These are phyloP conservation scores for Cytospora schulzeri DNA, from an alignment of 2,329 filamentous ascomycete genomes.

Conservation along the genomic window DNA sequence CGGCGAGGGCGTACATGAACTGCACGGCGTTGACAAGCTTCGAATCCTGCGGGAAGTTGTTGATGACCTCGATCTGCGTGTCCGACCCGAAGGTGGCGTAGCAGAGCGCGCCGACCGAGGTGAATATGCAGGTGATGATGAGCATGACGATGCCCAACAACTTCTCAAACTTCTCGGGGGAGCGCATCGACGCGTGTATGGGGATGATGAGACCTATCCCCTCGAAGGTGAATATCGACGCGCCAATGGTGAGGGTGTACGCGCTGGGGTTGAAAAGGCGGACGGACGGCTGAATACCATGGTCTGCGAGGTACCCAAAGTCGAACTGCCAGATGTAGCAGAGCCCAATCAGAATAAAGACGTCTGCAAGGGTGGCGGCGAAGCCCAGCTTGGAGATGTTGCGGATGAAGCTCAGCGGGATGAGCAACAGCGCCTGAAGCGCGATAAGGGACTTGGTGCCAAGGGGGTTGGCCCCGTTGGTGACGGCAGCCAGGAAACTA, in stretches of 20 bases:
- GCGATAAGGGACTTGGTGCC: conserved; percentile 63
- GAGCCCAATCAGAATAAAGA: conserved; percentile 71
- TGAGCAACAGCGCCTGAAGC: conserved; percentile 64
- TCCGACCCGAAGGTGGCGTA: conserved; percentile 72
- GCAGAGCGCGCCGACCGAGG: conserved; percentile 70
- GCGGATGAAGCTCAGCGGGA: conserved; percentile 70
- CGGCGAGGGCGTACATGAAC: conserved; percentile 72
- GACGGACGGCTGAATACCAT: conserved; percentile 63
- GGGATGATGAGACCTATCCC: conserved; percentile 77
- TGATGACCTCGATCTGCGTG: conserved; percentile 74
- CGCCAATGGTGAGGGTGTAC: conserved; percentile 72
- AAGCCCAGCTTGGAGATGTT: conserved; percentile 76
- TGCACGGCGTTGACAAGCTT: conserved; percentile 76
- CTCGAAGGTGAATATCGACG: conserved; percentile 78
- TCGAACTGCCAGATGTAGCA: conserved; percentile 76
- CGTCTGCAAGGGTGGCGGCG: conserved; percentile 68
- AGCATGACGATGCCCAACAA: conserved; percentile 71
- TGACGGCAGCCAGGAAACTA: conserved; percentile 67
- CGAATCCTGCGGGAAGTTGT: conserved; percentile 72
- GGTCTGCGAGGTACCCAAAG: conserved; percentile 54
- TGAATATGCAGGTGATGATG: conserved; percentile 73
- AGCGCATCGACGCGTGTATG: conserved; percentile 74
- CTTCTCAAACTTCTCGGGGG: conserved; percentile 66
- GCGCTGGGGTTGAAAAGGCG: conserved; percentile 68
- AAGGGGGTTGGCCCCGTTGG: conserved; percentile 50